These are phyloP conservation scores for Tricholoma matsutake DNA, from an alignment of 768 basidiomycete species.

Conservation along the genomic window DNA sequence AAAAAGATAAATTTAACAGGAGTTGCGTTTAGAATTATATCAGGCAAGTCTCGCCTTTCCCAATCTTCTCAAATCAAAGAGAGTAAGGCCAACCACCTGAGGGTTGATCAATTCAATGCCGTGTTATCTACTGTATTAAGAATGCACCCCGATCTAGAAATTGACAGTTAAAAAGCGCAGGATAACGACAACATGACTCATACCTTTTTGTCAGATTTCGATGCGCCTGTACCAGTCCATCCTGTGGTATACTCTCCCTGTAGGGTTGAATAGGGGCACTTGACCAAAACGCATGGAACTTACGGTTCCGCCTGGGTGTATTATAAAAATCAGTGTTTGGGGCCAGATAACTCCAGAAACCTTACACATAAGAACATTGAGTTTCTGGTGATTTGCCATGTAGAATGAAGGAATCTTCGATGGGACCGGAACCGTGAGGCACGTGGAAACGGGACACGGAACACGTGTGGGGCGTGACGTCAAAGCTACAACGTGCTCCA, in stretches of 20 bases:
- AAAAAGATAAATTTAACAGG: neutral
- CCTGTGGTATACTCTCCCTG: conserved; percentile 93
- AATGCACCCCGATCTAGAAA: conserved; percentile 65
- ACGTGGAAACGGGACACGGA: neutral
- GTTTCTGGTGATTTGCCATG: conserved; percentile 47
- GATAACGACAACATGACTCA: conserved; percentile 7
- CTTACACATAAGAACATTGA: conserved; percentile 81
- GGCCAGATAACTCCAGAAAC: neutral
- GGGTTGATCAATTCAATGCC: conserved; percentile 12
- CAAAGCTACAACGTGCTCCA: neutral
- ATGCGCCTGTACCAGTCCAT: conserved; percentile 90
- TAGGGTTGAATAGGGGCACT: conserved; percentile 6
- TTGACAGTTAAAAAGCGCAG: conserved; percentile 3
- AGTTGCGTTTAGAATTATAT: neutral
- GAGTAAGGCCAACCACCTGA: conserved; percentile 85
- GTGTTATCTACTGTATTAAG: neutral
- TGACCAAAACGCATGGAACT: conserved; percentile 12
- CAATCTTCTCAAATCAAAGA: conserved; percentile 83
- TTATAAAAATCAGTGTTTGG: conserved; percentile 6
- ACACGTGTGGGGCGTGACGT: conserved; percentile 5
- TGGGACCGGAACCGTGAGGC: neutral
- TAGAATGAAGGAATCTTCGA: conserved; percentile 1
- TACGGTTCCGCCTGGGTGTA: conserved; percentile 36
- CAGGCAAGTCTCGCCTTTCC: conserved; percentile 56
- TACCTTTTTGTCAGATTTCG: conserved; percentile 93